Evolutionary conservation across 148 eudicot species (phyloP).

Genomic region (Heliamphora exappendiculata): DNA sequence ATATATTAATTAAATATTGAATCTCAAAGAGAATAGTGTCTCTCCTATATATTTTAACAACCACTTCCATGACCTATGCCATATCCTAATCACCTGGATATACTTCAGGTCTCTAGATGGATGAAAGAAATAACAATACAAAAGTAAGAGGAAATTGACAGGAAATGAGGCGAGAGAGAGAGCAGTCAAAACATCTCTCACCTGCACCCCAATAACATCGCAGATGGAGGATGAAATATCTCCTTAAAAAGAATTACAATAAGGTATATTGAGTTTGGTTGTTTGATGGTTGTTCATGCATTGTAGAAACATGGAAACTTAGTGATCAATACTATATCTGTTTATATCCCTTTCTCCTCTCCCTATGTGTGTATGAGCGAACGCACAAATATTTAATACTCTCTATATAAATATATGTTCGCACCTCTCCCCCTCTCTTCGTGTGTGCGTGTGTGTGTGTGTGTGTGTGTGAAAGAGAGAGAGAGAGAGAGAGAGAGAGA

Average conservation of each 20-base stretch:
- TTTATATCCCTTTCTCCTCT: neutral
- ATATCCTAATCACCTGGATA: neutral
- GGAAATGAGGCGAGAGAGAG: neutral
- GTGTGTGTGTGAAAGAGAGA: too few species aligned
- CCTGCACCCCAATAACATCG: neutral
- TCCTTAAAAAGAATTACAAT: neutral
- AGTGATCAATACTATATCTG: neutral
- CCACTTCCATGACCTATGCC: conserved; percentile 1
- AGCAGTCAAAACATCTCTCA: neutral
- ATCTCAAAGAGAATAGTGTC: neutral
- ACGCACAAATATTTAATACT: neutral
- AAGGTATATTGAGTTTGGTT: neutral
- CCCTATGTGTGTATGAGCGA: neutral
- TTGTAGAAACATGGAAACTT: neutral
- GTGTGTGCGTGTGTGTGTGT: neutral
- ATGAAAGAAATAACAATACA: neutral
- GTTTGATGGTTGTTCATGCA: neutral
- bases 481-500: too few species aligned
- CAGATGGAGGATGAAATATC: neutral
- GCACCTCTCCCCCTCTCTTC: neutral
- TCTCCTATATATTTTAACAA: neutral
- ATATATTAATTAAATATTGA: neutral
- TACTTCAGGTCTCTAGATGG: neutral
- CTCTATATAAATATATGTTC: neutral
- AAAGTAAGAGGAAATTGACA: neutral